phyloP scores from a whole-genome alignment of 2,329 filamentous ascomycete genomes.

The Boeremia lycopersici region DNA sequence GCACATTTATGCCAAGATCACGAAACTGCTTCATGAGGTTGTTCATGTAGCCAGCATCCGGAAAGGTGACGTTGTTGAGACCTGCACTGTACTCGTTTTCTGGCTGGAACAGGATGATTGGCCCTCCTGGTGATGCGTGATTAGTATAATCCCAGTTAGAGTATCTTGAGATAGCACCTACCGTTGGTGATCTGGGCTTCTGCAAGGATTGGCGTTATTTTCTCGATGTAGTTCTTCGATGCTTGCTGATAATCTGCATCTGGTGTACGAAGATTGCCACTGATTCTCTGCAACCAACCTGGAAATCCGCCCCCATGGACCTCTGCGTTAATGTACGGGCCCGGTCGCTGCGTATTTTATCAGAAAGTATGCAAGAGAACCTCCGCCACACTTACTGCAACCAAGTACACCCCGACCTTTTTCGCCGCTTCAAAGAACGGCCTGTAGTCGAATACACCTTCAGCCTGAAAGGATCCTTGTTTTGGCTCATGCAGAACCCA shows the following conservation, averaged over 20 bases:
- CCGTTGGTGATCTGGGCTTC: constrained; percentile 80
- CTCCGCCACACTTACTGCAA: constrained; percentile 56
- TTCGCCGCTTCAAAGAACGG: constrained; percentile 76
- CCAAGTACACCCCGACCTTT: constrained; percentile 73
- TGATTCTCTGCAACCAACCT: constrained; percentile 73
- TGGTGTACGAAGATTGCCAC: constrained; percentile 65
- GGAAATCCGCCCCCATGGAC: constrained; percentile 76
- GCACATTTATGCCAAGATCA: constrained; percentile 71
- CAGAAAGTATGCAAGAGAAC: neutral
- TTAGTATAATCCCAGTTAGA: neutral
- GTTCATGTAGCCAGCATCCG: constrained; percentile 69
- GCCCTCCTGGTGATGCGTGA: constrained; percentile 53
- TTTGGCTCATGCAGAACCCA: constrained; percentile 78
- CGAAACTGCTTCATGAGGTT: constrained; percentile 71
- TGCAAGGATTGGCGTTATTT: constrained; percentile 70
- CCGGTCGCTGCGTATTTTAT: constrained; percentile 49
- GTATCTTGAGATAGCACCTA: neutral
- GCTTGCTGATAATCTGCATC: constrained; percentile 66
- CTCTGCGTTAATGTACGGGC: constrained; percentile 79
- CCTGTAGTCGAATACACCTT: constrained; percentile 73
- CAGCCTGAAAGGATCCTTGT: constrained; percentile 68
- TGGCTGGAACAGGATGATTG: constrained; percentile 75
- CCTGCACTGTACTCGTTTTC: constrained; percentile 76
- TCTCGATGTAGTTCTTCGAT: constrained; percentile 61
- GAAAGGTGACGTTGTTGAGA: constrained; percentile 59